phyloP scores from a whole-genome alignment of 2,329 filamentous ascomycete genomes.

The Sarocladiaceae sp. region DNA sequence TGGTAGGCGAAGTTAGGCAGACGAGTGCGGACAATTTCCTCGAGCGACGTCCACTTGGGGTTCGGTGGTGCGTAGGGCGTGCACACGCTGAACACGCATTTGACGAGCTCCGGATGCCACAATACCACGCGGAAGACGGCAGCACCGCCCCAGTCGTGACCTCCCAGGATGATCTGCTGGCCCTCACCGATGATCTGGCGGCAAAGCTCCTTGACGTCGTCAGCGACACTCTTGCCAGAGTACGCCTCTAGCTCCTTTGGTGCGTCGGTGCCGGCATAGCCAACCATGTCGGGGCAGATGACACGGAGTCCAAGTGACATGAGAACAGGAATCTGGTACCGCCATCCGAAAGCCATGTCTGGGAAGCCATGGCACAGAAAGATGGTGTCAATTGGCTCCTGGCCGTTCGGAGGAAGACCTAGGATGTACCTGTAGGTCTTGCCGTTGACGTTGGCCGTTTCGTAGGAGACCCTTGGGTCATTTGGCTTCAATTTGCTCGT shows the following conservation, averaged over 20 bases:
- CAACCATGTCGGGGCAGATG: slow-evolving; percentile 80
- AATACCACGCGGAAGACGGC: slow-evolving; percentile 71
- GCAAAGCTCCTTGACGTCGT: slow-evolving; percentile 72
- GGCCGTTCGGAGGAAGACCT: slow-evolving; percentile 39
- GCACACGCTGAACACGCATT: slow-evolving; percentile 74
- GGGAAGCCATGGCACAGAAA: slow-evolving; percentile 73
- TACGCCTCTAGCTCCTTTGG: slow-evolving; percentile 61
- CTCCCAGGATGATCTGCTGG: slow-evolving; percentile 70
- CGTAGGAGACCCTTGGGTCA: slow-evolving; percentile 63
- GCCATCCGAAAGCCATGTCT: slow-evolving; percentile 81
- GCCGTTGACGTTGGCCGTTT: slow-evolving; percentile 60
- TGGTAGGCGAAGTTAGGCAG: slow-evolving; percentile 79
- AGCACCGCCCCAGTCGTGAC: slow-evolving; percentile 88
- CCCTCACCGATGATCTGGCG: slow-evolving; percentile 43
- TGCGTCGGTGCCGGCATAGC: slow-evolving; percentile 74
- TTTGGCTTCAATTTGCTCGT: slow-evolving; percentile 60
- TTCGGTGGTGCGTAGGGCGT: slow-evolving; percentile 64
- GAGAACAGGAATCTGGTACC: slow-evolving; percentile 79
- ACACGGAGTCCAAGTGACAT: slow-evolving; percentile 70
- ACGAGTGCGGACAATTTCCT: slow-evolving; percentile 50
- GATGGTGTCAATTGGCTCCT: slow-evolving; percentile 41
- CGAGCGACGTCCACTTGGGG: slow-evolving; percentile 49
- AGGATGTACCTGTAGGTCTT: slow-evolving; percentile 66
- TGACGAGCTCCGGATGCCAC: slow-evolving; percentile 69
- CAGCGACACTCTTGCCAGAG: slow-evolving; percentile 65